Evolutionary conservation across 139 green algal genomes (phyloP), one percentile per base, ranked within the genome.

Genomic region (Chlorella sorokiniana): DNA sequence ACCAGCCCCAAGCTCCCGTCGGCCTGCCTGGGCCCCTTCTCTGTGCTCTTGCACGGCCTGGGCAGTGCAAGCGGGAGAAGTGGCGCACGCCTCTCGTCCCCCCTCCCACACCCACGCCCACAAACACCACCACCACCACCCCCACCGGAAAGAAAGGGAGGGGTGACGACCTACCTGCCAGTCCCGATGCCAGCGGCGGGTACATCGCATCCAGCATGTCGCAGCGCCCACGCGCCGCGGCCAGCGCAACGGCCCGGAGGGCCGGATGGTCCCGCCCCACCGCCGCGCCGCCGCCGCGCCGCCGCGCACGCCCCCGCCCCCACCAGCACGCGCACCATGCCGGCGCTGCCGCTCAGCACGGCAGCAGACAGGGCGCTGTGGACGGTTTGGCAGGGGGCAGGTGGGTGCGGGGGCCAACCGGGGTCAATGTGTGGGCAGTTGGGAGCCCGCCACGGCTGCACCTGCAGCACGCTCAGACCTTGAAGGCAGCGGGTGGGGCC

Each of bases 281-380:
- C 27, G 11, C 27, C 27, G 37, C 37, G 9, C 73, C 73, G 27
- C 73, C 54, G 9, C 23, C 35, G 37, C 73, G 35, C 11, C 48
- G n/a, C 48, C 1, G 18, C 75, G 9, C 59, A 71, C 20, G 54
- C 75, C 29, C 75, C 75, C 9, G 41, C 40, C 3, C 23, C 62
- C 16, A 81, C 75, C 27, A 81, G 75, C 59, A 45, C 40, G 40
- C 22, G 29, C 41, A 81, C 59, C 29, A 81, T n/a, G 4, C 16
- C 41, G 5, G 35, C 1, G 40, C 75, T 81, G 75, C 75, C 75
- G 22, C 75, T n/a, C n/a, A 61, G n/a, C 41, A 72, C 75, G 1
- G 75, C 75, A 1, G 75, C n/a, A 10, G 31, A 62, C 75, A 81
- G 75, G 2, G 75, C 59, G 18, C 75, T 81, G 73, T 37, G 37